Percentiles rank a stretch among this genome's conserved stretches.
Conservation (phyloP, 2,329 filamentous ascomycete species). For the Aspergillus sp. region DNA sequence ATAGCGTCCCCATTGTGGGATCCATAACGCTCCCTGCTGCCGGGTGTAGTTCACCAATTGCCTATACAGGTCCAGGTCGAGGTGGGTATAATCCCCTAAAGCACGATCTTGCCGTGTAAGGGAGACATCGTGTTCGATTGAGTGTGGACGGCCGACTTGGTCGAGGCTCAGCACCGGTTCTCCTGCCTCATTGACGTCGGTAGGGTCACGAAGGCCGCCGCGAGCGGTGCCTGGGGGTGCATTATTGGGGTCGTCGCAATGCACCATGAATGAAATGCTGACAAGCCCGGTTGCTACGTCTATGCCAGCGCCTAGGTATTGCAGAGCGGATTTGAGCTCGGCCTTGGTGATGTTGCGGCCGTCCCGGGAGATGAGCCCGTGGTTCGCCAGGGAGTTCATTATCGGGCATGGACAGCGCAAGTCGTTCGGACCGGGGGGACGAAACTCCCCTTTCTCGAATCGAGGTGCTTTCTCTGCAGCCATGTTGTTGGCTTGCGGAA, state of each 20-base stretch:
- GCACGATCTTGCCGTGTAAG: slow-evolving; percentile 16
- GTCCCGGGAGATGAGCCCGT: slow-evolving; percentile 13
- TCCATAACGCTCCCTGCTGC: background rate
- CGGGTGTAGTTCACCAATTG: background rate
- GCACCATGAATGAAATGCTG: slow-evolving; percentile 10
- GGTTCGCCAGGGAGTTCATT: slow-evolving; percentile 17
- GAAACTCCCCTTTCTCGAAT: slow-evolving; percentile 5
- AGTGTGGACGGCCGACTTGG: slow-evolving; percentile 14
- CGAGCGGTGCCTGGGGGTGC: slow-evolving; percentile 2
- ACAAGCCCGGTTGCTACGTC: slow-evolving; percentile 6
- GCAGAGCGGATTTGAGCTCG: slow-evolving; percentile 10
- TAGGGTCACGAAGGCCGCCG: slow-evolving; percentile 12
- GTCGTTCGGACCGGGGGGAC: slow-evolving; percentile 4
- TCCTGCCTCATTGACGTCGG: slow-evolving; percentile 8
- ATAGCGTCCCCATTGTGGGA: slow-evolving; percentile 6
- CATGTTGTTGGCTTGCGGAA: background rate
- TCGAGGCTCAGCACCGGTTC: slow-evolving; percentile 12
- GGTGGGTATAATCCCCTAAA: slow-evolving; percentile 10
- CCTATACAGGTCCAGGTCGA: slow-evolving; percentile 5
- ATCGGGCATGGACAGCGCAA: slow-evolving; percentile 14
- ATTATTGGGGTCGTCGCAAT: slow-evolving; percentile 9
- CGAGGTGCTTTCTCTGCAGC: background rate
- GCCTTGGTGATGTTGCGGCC: slow-evolving; percentile 13
- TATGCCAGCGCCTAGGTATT: slow-evolving; percentile 9
- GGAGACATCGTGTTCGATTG: slow-evolving; percentile 16